Conservation (phyloP, 495 filamentous ascomycete species). For the Penicillium chermesinum region DNA sequence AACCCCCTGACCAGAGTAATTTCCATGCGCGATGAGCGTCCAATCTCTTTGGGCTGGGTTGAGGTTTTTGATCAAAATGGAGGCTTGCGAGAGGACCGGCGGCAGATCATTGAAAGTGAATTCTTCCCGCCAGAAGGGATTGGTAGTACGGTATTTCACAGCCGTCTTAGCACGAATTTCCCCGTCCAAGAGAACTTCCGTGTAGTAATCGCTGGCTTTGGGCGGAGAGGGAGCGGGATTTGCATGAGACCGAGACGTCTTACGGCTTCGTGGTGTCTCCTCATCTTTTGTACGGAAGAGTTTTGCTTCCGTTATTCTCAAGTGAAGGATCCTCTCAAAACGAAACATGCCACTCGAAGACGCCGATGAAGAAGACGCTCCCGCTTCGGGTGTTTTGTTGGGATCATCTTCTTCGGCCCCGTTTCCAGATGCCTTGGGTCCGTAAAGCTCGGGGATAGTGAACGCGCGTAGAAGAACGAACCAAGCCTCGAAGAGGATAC, state of each 20-base stretch:
- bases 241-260: constrained; percentile 36
- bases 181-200: constrained; percentile 87
- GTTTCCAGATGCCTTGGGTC: constrained; percentile 38
- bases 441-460: constrained; percentile 89
- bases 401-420: constrained; percentile 18
- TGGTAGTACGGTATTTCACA: constrained; percentile 72
- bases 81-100: constrained; percentile 67
- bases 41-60: constrained; percentile 51
- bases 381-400: constrained; percentile 21
- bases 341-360: constrained; percentile 56
- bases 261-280: constrained; percentile 35
- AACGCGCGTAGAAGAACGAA: constrained; percentile 90
- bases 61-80: constrained; percentile 72
- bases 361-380: constrained; percentile 12
- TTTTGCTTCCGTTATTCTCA: constrained; percentile 59
- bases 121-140: constrained; percentile 93
- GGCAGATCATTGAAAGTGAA: constrained; percentile 84
- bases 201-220: constrained; percentile 59
- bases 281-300: constrained; percentile 33
- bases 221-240: constrained; percentile 24
- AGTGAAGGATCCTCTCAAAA: constrained; percentile 55
- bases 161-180: constrained; percentile 83
- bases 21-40: constrained; percentile 45
- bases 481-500: constrained; percentile 94
- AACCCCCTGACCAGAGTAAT: constrained; percentile 39